Base-by-base conservation (phyloP, 169 alveolate genomes). In the Cyclospora cayetanensis region DNA sequence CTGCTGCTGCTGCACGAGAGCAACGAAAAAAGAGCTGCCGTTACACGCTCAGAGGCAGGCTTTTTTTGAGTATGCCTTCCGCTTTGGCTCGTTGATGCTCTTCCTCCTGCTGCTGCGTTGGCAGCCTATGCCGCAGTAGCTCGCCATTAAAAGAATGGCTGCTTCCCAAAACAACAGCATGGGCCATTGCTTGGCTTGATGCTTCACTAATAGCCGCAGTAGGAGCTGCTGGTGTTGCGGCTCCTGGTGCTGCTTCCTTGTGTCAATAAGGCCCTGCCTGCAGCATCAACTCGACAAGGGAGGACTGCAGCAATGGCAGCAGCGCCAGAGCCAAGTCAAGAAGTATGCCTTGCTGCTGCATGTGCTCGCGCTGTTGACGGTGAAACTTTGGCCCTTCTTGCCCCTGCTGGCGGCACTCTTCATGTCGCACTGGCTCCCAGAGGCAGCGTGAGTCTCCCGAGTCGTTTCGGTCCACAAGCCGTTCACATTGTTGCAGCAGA, bases 271-370 rank as follows among this genome's bases (percentile, higher is more conserved):
- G 72, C 27, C 72, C 72, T n/a, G 72, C 72, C 27, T 60, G 72
- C 72, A 60, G 72, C 72, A 60, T n/a, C 4, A 60, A 31, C 72
- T 60, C 72, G 7, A 60, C 72, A 60, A 60, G n/a, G 27, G 72
- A 12, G 34, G 72, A 60, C 34, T n/a, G 72, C 11, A 60, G 72
- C 18, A 60, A 9, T 31, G 72, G 72, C 35, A 60, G 72, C 35
- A 60, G n/a, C 27, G 72, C 31, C 72, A 60, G n/a, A n/a, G 27
- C 18, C 72, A 60, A 60, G 55, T 35, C 34, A 70, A 41, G 4
- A 9, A 70, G 83, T 27, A 66, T 11, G 22, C n/a, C 27, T 66
- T 34, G 2, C 37, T 70, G 83, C 83, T 70, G 83, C 52, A 9
- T 15, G 11, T n/a, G 34, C 34, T 37, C 27, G 9, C 37, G 83